These are phyloP conservation scores for Meira nashicola DNA, from an alignment of 1,284 basidiomycete genomes.

Conservation along the genomic window DNA sequence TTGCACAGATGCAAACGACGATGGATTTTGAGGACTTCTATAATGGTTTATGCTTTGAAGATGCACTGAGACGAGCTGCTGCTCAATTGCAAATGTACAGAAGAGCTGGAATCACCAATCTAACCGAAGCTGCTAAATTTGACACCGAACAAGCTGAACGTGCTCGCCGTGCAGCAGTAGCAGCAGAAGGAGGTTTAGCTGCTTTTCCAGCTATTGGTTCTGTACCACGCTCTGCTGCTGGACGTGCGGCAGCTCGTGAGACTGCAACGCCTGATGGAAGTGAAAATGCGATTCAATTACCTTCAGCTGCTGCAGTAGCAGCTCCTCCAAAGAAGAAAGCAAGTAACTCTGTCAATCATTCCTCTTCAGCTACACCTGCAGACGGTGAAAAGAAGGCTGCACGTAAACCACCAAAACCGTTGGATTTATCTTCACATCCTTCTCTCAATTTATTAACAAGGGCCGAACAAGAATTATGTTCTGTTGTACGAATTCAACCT, in stretches of 20 bases:
- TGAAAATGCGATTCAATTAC: neutral
- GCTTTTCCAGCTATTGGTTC: slow-evolving; percentile 37
- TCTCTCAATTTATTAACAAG: slow-evolving; percentile 44
- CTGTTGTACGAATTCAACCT: slow-evolving; percentile 44
- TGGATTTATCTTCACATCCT: slow-evolving; percentile 41
- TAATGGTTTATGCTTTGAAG: slow-evolving; percentile 68
- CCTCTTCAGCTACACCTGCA: slow-evolving; percentile 11
- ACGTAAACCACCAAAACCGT: slow-evolving; percentile 27
- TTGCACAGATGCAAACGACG: slow-evolving; percentile 84
- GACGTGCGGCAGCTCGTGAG: slow-evolving; percentile 3
- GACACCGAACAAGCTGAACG: slow-evolving; percentile 47
- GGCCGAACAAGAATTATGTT: slow-evolving; percentile 44
- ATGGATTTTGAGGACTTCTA: slow-evolving; percentile 85
- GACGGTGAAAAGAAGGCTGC: slow-evolving; percentile 9
- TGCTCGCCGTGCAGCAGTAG: slow-evolving; percentile 30
- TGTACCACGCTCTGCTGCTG: slow-evolving; percentile 8
- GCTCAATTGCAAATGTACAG: slow-evolving; percentile 49
- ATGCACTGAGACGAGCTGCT: slow-evolving; percentile 41
- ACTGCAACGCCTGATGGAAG: slow-evolving; percentile 5
- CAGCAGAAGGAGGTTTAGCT: slow-evolving; percentile 44
- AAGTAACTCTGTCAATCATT: slow-evolving; percentile 21
- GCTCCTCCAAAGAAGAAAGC: neutral
- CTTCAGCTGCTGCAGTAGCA: slow-evolving; percentile 12
- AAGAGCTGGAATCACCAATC: slow-evolving; percentile 41
- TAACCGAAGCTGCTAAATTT: slow-evolving; percentile 44